These are phyloP conservation scores for Cerrena zonata DNA, from an alignment of 1,284 basidiomycete genomes.

Conservation along the genomic window DNA sequence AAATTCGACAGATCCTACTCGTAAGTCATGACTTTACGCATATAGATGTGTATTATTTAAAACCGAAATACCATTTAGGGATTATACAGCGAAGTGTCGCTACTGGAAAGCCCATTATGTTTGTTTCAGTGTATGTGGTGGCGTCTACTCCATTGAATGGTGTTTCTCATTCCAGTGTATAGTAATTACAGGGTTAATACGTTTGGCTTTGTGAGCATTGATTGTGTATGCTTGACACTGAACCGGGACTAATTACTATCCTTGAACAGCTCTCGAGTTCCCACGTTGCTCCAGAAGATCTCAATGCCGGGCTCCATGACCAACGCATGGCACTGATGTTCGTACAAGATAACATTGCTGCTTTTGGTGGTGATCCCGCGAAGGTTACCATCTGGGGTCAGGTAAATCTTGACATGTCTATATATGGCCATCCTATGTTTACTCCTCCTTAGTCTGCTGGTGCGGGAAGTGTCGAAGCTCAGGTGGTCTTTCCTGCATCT, in stretches of 20 bases:
- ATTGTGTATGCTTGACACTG: background rate
- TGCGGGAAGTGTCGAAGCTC: constrained; percentile 48
- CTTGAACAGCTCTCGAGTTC: constrained; percentile 42
- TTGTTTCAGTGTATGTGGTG: constrained; percentile 45
- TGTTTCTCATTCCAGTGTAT: background rate
- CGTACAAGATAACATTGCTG: constrained; percentile 53
- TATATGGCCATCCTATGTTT: background rate
- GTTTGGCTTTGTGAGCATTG: constrained; percentile 47
- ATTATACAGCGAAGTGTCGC: constrained; percentile 44
- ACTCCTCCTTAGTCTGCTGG: constrained; percentile 42
- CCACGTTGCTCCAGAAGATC: constrained; percentile 41
- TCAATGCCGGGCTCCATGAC: constrained; percentile 53
- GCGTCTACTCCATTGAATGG: constrained; percentile 1
- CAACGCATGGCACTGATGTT: constrained; percentile 55
- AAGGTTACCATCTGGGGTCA: constrained; percentile 57
- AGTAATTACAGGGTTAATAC: constrained; percentile 57
- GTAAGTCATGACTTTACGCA: constrained; percentile 32
- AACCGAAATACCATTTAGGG: constrained; percentile 31
- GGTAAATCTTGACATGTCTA: constrained; percentile 25
- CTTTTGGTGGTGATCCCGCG: constrained; percentile 59
- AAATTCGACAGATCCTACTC: constrained; percentile 39
- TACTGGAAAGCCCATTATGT: constrained; percentile 46
- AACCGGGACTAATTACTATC: background rate
- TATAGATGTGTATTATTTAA: no score
- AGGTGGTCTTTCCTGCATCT: constrained; percentile 40